Percentiles rank a stretch among this genome's conserved stretches.
phyloP scores from a whole-genome alignment of 2,329 filamentous ascomycete species.

The Cryphonectria japonica region DNA sequence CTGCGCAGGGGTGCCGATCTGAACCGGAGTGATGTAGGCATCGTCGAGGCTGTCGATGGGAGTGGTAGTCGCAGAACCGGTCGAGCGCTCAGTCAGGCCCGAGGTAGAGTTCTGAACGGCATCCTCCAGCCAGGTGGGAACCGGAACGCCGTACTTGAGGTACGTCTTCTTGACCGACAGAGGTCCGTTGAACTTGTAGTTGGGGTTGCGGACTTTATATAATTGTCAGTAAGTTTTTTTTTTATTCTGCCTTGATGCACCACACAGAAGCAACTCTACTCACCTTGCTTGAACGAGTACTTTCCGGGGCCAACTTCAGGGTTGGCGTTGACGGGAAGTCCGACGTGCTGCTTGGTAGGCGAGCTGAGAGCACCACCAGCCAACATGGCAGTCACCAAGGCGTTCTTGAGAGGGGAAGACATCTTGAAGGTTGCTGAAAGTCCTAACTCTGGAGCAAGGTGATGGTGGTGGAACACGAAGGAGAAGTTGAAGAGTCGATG shows the following conservation, averaged over 20 bases:
- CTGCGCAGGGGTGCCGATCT: conserved; percentile 46
- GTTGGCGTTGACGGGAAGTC: conserved; percentile 14
- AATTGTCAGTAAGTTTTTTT: neutral
- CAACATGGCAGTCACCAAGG: conserved; percentile 19
- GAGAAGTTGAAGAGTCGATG: neutral
- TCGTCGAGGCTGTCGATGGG: conserved; percentile 35
- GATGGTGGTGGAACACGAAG: neutral
- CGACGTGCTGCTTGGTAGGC: conserved; percentile 16
- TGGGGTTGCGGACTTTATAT: conserved; percentile 27
- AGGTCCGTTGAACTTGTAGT: conserved; percentile 28
- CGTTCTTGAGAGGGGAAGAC: conserved; percentile 15
- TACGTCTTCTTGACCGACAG: conserved; percentile 32
- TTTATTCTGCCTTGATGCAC: too few relatives aligned
- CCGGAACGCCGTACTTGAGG: conserved; percentile 30
- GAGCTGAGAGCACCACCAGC: conserved; percentile 22
- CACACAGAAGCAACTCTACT: neutral
- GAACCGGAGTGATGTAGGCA: conserved; percentile 40
- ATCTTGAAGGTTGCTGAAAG: conserved; percentile 5
- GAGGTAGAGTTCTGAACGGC: conserved; percentile 23
- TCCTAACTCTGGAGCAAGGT: neutral
- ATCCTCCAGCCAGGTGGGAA: conserved; percentile 27
- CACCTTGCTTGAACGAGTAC: conserved; percentile 25
- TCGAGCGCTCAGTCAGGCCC: conserved; percentile 23
- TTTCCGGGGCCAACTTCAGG: conserved; percentile 18
- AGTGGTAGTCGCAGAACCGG: conserved; percentile 28